Conservation (phyloP, 371 early-diverging fungal genomes). For the Furculomyces boomerangus region DNA sequence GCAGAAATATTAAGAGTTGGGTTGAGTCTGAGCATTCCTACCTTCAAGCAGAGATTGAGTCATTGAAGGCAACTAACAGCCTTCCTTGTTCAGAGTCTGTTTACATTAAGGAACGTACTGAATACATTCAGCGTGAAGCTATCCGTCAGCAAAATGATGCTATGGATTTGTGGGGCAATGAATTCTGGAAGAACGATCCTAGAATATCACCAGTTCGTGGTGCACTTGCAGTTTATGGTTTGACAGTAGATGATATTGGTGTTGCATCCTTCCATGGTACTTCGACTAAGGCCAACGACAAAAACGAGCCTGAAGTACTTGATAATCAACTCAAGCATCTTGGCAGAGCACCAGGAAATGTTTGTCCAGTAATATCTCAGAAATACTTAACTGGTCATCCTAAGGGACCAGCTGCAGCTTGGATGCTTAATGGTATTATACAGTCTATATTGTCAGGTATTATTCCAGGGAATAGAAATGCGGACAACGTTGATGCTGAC, state of each 20-base stretch:
- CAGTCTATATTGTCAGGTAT: conserved; percentile 77
- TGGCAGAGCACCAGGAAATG: conserved; percentile 77
- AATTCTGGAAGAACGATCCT: conserved; percentile 70
- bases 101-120: conserved; percentile 60
- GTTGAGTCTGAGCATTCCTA: conserved; percentile 60
- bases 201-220: conserved; percentile 82
- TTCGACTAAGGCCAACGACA: conserved; percentile 90
- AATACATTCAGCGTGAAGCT: conserved; percentile 69
- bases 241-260: conserved; percentile 85
- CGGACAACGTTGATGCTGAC: conserved; percentile 76
- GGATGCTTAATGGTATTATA: conserved; percentile 91
- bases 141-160: conserved; percentile 71
- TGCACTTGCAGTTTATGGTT: conserved; percentile 73
- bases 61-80: conserved; percentile 39
- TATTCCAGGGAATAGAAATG: conserved; percentile 90
- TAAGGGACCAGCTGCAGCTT: conserved; percentile 94
- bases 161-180: conserved; percentile 61
- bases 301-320: conserved; percentile 82
- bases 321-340: conserved; percentile 76
- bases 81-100: conserved; percentile 40
- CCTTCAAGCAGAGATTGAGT: conserved; percentile 52
- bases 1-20: conserved; percentile 73
- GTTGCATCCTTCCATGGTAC: conserved; percentile 98
- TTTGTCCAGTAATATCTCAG: conserved; percentile 68
- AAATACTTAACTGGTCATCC: conserved; percentile 94